Conservation (phyloP, 2,329 filamentous ascomycete genomes). For the Tolypocladium ophioglossoides region DNA sequence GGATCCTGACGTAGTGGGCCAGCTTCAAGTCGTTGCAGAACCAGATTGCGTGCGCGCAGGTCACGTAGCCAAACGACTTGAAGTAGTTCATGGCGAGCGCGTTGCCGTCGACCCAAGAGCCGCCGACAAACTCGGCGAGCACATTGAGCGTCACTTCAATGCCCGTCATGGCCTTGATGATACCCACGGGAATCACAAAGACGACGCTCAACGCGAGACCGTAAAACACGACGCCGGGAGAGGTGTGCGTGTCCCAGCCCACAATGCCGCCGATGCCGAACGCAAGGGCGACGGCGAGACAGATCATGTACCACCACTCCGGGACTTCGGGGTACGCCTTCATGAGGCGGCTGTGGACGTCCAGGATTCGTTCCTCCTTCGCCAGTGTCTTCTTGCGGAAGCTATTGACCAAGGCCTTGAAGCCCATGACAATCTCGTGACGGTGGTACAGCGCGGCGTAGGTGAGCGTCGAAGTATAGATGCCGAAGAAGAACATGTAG, state of each 20-base stretch:
- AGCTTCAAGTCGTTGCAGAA: constrained; percentile 39
- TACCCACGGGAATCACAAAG: constrained; percentile 41
- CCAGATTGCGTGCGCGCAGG: constrained; percentile 38
- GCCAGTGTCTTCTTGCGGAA: constrained; percentile 27
- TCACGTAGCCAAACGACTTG: constrained; percentile 40
- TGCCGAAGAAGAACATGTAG: constrained; percentile 46
- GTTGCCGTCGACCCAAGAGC: constrained; percentile 38
- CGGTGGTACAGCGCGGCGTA: constrained; percentile 42
- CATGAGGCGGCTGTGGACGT: constrained; percentile 40
- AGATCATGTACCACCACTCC: constrained; percentile 42
- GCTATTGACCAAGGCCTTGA: constrained; percentile 34
- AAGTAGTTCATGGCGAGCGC: constrained; percentile 44
- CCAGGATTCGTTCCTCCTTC: constrained; percentile 26
- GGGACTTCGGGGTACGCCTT: constrained; percentile 35
- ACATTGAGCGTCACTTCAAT: constrained; percentile 42
- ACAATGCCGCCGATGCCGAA: constrained; percentile 36
- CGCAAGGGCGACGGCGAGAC: constrained; percentile 31
- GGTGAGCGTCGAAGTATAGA: constrained; percentile 40
- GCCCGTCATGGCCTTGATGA: constrained; percentile 43
- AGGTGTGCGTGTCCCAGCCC: constrained; percentile 39
- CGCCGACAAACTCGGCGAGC: constrained; percentile 41
- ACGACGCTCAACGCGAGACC: constrained; percentile 37
- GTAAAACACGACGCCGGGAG: constrained; percentile 39
- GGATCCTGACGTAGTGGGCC: constrained; percentile 49
- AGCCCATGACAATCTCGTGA: constrained; percentile 37